Conservation (phyloP, 1,139 yeast species). For the Magnusiomyces tetraspermus region DNA sequence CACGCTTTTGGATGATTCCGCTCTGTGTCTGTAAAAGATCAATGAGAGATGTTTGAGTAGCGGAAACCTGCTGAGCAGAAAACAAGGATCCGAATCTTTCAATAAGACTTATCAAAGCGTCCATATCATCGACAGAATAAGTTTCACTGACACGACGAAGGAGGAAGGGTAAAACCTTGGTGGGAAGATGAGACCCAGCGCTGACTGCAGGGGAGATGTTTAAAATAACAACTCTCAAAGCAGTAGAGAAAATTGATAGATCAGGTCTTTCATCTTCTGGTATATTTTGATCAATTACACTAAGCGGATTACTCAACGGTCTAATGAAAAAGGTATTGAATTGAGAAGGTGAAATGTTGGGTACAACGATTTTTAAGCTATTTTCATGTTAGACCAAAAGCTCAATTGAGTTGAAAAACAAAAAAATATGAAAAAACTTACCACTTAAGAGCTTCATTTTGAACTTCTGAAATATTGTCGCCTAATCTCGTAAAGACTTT, state of each 20-base stretch:
- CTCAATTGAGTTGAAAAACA: conserved; percentile 9
- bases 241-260: conserved; percentile 60
- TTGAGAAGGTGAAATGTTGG: conserved; percentile 5
- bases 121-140: conserved; percentile 50
- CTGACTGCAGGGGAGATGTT: conserved; percentile 28
- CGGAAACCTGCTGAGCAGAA: conserved; percentile 34
- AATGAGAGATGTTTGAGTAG: conserved; percentile 28
- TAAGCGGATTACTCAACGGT: conserved; percentile 3
- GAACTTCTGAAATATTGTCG: conserved; percentile 68
- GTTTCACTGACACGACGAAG: conserved; percentile 25
- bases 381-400: background rate
- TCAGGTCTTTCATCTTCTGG: conserved; percentile 33
- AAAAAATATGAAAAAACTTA: conserved; percentile 19
- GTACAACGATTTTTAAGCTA: conserved; percentile 14
- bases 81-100: conserved; percentile 47
- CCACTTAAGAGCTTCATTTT: conserved; percentile 63
- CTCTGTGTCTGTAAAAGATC: conserved; percentile 21
- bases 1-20: conserved; percentile 31
- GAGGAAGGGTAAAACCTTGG: conserved; percentile 30
- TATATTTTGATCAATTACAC: conserved; percentile 3
- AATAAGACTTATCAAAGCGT: conserved; percentile 51
- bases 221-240: conserved; percentile 51
- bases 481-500: conserved; percentile 45
- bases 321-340: conserved; percentile 1
- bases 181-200: conserved; percentile 31